phyloP scores from a whole-genome alignment of 2,329 filamentous ascomycete genomes.

The Metarhizium sp. region DNA sequence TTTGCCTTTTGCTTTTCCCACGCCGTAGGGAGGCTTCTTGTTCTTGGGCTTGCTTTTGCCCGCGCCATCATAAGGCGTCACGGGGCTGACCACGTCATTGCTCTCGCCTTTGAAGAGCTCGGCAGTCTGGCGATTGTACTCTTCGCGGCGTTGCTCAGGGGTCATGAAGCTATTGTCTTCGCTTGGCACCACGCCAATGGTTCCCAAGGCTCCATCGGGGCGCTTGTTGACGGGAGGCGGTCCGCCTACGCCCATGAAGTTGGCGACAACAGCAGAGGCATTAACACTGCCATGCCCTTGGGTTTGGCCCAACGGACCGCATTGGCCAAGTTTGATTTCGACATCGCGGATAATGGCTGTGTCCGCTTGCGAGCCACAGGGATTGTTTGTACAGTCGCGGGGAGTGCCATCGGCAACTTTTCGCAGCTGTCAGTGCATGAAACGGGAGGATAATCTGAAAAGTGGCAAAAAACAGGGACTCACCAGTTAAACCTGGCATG shows the following conservation, averaged over 20 bases:
- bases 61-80: too few species aligned
- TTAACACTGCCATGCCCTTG: constrained; percentile 48
- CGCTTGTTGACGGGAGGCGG: constrained; percentile 25
- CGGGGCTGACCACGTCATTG: too few species aligned
- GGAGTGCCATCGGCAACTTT: constrained; percentile 54
- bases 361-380: constrained; percentile 56
- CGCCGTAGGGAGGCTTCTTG: too few species aligned
- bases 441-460: too few species aligned
- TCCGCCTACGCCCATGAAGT: constrained; percentile 45
- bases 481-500: constrained; percentile 46
- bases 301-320: constrained; percentile 52
- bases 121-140: constrained; percentile 19
- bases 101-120: constrained; percentile 19
- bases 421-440: too few species aligned
- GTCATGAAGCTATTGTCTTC: constrained; percentile 27
- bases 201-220: constrained; percentile 19
- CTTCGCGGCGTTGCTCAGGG: constrained; percentile 10
- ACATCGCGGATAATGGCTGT: constrained; percentile 56
- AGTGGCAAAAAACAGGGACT: constrained; percentile 1
- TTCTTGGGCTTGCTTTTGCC: too few species aligned
- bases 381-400: constrained; percentile 51
- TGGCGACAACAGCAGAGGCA: constrained; percentile 44
- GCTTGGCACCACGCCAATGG: constrained; percentile 21
- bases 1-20: too few species aligned
- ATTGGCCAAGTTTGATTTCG: constrained; percentile 43